Base-by-base conservation (phyloP, 73 alveolate species). In the Symbiodinium pilosum region DNA sequence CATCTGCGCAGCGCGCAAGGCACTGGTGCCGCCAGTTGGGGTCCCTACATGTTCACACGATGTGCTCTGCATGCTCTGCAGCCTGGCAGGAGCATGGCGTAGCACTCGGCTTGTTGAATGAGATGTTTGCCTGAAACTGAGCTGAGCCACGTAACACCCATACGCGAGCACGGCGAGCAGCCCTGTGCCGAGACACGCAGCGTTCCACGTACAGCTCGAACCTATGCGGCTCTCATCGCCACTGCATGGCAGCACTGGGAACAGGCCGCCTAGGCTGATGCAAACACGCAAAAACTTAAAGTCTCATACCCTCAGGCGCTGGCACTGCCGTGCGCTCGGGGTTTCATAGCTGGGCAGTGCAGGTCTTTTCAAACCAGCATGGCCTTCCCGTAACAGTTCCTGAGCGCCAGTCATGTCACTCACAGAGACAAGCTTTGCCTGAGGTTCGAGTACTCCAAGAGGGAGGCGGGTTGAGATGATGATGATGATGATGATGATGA, bases 241-340 rank as follows among this genome's bases (percentile, higher is more conserved):
- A 64, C 81, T 14, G 81, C 81, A 14, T 32, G 81, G 34, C 81
- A 64, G 81, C 81, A 64, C 81, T 64, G 81, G 81, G 81, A 34
- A 38, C 81, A 64, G 81, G 81, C 81, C 18, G n/a, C n/a, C n/a
- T n/a, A n/a, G n/a, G n/a, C n/a, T n/a, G n/a, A n/a, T n/a, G n/a
- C n/a, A n/a, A n/a, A n/a, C n/a, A n/a, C n/a, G n/a, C n/a, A n/a
- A n/a, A n/a, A n/a, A n/a, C n/a, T n/a, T n/a, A n/a, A n/a, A n/a
- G n/a, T n/a, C n/a, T n/a, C n/a, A n/a, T n/a, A 16, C 11, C 41
- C 36, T 9, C 20, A 64, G 81, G 81, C 81, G 38, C 30, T 64
- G 81, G 81, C 81, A 24, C 38, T 64, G 81, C 38, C 81, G 30
- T 18, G 38, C 24, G 81, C 81, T 64, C 81, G 30, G 81, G 12